phyloP scores from a whole-genome alignment of 208 protist species.

The Porcisia hertigi region DNA sequence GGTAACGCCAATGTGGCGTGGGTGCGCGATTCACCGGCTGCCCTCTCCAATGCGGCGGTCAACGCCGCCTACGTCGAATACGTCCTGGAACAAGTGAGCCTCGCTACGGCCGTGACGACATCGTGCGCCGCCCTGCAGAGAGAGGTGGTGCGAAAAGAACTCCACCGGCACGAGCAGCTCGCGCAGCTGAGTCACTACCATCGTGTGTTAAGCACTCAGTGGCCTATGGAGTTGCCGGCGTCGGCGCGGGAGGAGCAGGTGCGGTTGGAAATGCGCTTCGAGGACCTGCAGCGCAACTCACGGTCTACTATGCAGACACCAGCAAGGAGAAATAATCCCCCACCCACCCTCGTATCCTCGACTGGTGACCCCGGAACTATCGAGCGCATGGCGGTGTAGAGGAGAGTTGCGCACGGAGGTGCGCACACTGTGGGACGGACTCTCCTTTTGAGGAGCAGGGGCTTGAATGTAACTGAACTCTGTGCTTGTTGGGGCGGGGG shows the following conservation, averaged over 20 bases:
- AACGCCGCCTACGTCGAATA: conserved; percentile 27
- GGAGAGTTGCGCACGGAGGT: no score
- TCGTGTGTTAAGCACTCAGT: conserved; percentile 30
- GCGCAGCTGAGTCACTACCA: conserved; percentile 49
- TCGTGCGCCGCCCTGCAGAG: conserved; percentile 22
- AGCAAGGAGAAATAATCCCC: neutral
- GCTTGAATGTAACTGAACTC: neutral
- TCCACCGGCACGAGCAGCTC: conserved; percentile 43
- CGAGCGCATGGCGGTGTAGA: conserved; percentile 8
- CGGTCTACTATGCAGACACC: conserved; percentile 1
- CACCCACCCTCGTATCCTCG: neutral
- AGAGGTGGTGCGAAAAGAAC: conserved; percentile 39
- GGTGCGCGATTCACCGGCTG: conserved; percentile 4
- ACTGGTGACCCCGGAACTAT: neutral
- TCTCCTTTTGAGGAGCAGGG: neutral
- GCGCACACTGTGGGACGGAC: neutral
- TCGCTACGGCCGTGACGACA: conserved; percentile 1
- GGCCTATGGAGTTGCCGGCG: conserved; percentile 31
- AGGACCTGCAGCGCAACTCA: conserved; percentile 19
- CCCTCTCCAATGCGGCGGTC: conserved; percentile 3
- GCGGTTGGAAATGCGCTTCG: conserved; percentile 26
- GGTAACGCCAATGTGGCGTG: conserved; percentile 20
- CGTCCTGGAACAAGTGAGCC: conserved; percentile 12
- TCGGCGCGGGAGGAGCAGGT: conserved; percentile 29
- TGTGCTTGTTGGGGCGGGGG: neutral